Percentiles rank a stretch among this genome's conserved stretches.
Conservation (phyloP, 768 basidiomycete genomes). For the Russula compacta region DNA sequence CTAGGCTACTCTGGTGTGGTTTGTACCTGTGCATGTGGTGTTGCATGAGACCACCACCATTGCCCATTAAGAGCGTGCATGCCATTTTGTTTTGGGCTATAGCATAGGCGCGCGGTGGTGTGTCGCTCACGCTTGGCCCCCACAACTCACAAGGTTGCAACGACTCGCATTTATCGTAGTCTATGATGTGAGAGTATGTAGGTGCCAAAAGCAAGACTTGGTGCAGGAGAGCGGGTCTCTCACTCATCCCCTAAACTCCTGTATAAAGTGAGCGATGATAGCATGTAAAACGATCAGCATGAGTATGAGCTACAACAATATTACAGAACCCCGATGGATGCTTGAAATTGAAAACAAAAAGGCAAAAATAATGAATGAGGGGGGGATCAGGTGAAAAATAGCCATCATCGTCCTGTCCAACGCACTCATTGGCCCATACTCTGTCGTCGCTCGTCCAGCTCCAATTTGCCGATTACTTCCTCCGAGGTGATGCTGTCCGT, state of each 20-base stretch:
- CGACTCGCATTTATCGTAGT: no score
- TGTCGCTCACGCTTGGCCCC: no score
- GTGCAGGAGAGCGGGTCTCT: neutral
- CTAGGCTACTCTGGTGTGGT: no score
- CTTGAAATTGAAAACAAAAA: neutral
- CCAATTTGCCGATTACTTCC: conserved; percentile 51
- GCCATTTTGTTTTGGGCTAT: no score
- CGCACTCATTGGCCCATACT: conserved; percentile 8
- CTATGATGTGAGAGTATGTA: neutral
- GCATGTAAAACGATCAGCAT: conserved; percentile 6
- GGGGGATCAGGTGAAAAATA: neutral
- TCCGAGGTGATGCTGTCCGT: conserved; percentile 36
- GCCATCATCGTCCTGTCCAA: conserved; percentile 1
- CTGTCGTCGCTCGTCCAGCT: conserved; percentile 27
- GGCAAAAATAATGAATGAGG: neutral
- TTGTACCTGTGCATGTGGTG: no score
- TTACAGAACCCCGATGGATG: conserved; percentile 4
- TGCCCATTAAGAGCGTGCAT: no score
- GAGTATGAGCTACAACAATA: conserved; percentile 16
- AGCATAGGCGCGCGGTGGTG: no score
- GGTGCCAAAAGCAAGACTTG: neutral
- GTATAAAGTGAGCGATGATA: neutral
- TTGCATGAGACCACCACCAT: no score
- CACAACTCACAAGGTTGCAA: no score
- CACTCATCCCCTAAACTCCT: neutral